phyloP scores from a whole-genome alignment of 805 yeast species.

The Metschnikowia dekortorum region DNA sequence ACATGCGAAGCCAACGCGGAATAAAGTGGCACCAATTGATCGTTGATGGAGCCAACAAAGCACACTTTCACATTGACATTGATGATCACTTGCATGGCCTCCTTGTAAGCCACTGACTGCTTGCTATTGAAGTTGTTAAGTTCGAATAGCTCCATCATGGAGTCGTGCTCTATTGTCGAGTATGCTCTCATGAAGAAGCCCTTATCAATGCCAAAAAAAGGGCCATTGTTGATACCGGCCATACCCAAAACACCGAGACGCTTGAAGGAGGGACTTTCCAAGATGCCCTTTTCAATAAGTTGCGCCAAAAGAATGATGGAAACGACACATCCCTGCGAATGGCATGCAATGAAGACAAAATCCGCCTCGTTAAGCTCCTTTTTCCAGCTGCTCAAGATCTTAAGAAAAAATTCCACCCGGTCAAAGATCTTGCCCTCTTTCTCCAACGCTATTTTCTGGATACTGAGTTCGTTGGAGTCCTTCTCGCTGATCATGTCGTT shows the following conservation, averaged over 20 bases:
- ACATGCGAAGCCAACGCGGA: constrained; percentile 81
- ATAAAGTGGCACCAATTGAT: constrained; percentile 89
- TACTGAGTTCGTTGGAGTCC: constrained; percentile 35
- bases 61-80: constrained; percentile 70
- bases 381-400: constrained; percentile 65
- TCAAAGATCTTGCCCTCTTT: constrained; percentile 89
- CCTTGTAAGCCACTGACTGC: constrained; percentile 67
- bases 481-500: constrained; percentile 31
- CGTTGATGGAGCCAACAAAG: constrained; percentile 86
- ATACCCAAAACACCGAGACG: constrained; percentile 75
- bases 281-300: constrained; percentile 54
- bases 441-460: constrained; percentile 91
- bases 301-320: constrained; percentile 73
- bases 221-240: constrained; percentile 97
- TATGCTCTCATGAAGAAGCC: constrained; percentile 80
- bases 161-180: constrained; percentile 84
- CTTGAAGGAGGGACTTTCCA: constrained; percentile 36
- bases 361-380: constrained; percentile 64
- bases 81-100: constrained; percentile 61
- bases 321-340: constrained; percentile 95
- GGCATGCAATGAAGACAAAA: constrained; percentile 86
- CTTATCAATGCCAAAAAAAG: constrained; percentile 87
- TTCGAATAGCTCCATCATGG: constrained; percentile 81
- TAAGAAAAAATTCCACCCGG: constrained; percentile 76
- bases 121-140: constrained; percentile 72